These are phyloP conservation scores for Ogataea philodendri DNA, from an alignment of 805 yeast species.

Conservation along the genomic window DNA sequence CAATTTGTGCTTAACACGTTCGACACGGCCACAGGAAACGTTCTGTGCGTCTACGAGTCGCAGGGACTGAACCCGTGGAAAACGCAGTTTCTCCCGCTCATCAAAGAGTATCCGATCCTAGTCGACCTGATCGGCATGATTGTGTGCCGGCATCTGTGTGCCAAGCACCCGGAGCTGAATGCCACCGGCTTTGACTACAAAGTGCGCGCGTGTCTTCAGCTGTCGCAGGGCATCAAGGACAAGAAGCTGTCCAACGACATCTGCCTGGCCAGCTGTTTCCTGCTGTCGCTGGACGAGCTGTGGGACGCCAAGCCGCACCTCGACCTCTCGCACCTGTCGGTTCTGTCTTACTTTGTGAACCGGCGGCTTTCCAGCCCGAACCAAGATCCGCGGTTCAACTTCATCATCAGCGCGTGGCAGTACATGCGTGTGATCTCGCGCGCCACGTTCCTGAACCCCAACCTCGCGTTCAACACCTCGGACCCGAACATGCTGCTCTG, in stretches of 20 bases:
- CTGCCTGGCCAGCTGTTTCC: conserved; percentile 15
- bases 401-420: conserved; percentile 24
- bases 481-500: conserved; percentile 8
- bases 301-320: conserved; percentile 13
- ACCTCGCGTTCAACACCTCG: conserved; percentile 2
- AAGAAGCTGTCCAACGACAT: conserved; percentile 15
- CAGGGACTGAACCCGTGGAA: conserved; percentile 19
- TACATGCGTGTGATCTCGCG: conserved; percentile 21
- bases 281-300: conserved; percentile 18
- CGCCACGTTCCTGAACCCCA: conserved; percentile 6
- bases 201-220: conserved; percentile 12
- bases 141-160: conserved; percentile 17
- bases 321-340: conserved; percentile 16
- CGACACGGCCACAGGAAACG: conserved; percentile 13
- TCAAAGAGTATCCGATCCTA: conserved; percentile 14
- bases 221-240: conserved; percentile 13
- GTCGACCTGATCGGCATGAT: conserved; percentile 18
- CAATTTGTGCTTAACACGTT: conserved; percentile 18
- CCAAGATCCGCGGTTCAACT: conserved; percentile 11
- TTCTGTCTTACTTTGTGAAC: conserved; percentile 19
- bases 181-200: conserved; percentile 15
- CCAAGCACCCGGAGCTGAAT: conserved; percentile 8
- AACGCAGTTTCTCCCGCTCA: conserved; percentile 11
- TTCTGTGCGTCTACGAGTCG: conserved; percentile 14
- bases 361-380: conserved; percentile 10